Conservation (phyloP, 1,284 basidiomycete species). For the Phlebopus sp. region DNA sequence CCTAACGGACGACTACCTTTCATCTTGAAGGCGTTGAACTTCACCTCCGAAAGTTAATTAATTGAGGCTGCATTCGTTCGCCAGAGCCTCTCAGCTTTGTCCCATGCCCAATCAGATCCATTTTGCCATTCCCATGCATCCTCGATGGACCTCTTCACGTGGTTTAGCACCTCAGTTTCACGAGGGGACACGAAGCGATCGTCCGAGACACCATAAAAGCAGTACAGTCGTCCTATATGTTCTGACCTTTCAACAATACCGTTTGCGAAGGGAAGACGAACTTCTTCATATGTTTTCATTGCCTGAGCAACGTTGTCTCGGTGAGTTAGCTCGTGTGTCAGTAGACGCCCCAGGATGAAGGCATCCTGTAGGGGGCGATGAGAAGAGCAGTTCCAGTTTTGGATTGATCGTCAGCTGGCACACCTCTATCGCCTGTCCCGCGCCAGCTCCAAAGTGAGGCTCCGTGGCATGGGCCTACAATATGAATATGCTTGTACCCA, state of each 20-base stretch:
- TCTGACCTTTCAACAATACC: conserved; percentile 6
- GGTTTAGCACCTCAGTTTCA: conserved; percentile 9
- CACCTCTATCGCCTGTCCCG: conserved; percentile 35
- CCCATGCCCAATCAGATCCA: conserved; percentile 12
- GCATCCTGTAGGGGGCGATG: conserved; percentile 29
- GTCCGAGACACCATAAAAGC: neutral
- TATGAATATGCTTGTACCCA: neutral
- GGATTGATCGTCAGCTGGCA: neutral
- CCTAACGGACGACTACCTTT: too few relatives aligned
- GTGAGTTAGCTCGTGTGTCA: conserved; percentile 27
- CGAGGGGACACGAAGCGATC: neutral
- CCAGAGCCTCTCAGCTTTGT: conserved; percentile 15
- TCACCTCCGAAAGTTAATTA: too few relatives aligned
- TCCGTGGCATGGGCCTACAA: conserved; percentile 32
- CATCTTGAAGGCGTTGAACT: too few relatives aligned
- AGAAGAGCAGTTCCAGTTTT: neutral
- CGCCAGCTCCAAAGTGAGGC: conserved; percentile 32
- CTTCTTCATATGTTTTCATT: conserved; percentile 30
- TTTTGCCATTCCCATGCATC: conserved; percentile 20
- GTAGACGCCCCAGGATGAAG: conserved; percentile 34
- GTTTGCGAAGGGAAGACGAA: conserved; percentile 30
- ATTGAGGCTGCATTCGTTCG: neutral
- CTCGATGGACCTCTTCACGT: conserved; percentile 13
- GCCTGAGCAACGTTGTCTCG: conserved; percentile 19
- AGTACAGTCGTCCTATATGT: conserved; percentile 3